These are phyloP conservation scores for Hypoxylon sp. DNA, from an alignment of 2,329 filamentous ascomycete genomes.

Conservation along the genomic window DNA sequence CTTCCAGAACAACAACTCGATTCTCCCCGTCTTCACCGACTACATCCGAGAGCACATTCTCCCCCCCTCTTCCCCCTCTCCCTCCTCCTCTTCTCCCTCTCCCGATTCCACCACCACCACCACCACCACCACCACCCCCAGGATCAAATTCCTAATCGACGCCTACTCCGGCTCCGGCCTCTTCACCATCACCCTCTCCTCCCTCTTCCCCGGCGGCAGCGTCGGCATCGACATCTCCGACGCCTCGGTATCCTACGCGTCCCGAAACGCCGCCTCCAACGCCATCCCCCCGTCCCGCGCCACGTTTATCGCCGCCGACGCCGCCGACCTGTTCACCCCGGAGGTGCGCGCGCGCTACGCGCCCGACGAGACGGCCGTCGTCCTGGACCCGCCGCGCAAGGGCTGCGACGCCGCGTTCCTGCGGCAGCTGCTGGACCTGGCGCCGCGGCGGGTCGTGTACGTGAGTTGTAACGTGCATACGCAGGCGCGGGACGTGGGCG, in stretches of 20 bases:
- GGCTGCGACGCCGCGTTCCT: constrained; percentile 91
- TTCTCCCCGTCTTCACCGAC: constrained; percentile 85
- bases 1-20: constrained; percentile 99
- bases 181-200: constrained; percentile 93
- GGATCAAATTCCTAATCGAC: constrained; percentile 90
- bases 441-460: constrained; percentile 85
- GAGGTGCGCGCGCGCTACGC: constrained; percentile 71
- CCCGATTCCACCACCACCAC: constrained; percentile 35
- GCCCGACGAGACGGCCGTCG: constrained; percentile 86
- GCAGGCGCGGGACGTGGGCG: constrained; percentile 91
- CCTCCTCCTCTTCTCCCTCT: constrained; percentile 60
- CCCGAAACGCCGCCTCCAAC: constrained; percentile 82
- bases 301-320: constrained; percentile 90
- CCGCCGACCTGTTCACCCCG: constrained; percentile 79
- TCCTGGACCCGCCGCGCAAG: constrained; percentile 96
- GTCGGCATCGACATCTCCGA: constrained; percentile 91
- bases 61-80: constrained; percentile 57
- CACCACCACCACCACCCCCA: constrained; percentile 45
- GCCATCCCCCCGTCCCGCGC: constrained; percentile 74
- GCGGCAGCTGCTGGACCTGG: constrained; percentile 80
- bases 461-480: constrained; percentile 99
- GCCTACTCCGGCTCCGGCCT: constrained; percentile 97
- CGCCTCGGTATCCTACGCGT: constrained; percentile 81
- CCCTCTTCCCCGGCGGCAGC: constrained; percentile 83
- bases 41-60: constrained; percentile 87